phyloP scores from a whole-genome alignment of 371 early-diverging fungal genomes.

The Haplosporangium sp. region DNA sequence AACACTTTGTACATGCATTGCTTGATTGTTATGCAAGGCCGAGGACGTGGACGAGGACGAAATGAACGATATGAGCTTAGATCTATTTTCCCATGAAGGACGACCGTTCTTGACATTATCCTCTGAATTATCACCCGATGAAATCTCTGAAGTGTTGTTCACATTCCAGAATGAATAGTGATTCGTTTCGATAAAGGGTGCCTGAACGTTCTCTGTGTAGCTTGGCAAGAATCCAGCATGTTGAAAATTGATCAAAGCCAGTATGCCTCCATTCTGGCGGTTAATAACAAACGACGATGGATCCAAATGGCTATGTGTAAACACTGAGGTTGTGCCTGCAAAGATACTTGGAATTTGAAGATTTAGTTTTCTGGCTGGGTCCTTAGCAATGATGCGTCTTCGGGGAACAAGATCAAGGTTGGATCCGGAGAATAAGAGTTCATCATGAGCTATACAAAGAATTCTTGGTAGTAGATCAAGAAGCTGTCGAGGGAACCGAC shows the following conservation, averaged over 20 bases:
- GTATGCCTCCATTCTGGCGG: slow-evolving; percentile 1
- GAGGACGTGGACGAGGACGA: neutral
- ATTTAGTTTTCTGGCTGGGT: neutral
- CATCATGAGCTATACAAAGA: slow-evolving; percentile 14
- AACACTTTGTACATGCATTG: neutral
- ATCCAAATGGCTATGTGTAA: slow-evolving; percentile 25
- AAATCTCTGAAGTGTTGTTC: neutral
- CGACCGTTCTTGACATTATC: neutral
- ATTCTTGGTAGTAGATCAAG: slow-evolving; percentile 16
- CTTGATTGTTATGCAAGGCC: neutral
- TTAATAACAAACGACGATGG: slow-evolving; percentile 17
- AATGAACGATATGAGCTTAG: neutral
- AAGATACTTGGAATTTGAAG: slow-evolving; percentile 5
- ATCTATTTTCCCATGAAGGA: neutral
- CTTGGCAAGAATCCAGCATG: slow-evolving; percentile 40
- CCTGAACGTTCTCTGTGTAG: slow-evolving; percentile 18
- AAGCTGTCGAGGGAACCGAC: slow-evolving; percentile 21
- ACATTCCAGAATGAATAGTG: slow-evolving; percentile 21
- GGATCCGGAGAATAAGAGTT: slow-evolving; percentile 13
- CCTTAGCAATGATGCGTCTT: neutral
- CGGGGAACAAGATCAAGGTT: neutral
- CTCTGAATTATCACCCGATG: neutral
- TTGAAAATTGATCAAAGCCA: slow-evolving; percentile 21
- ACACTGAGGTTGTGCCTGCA: slow-evolving; percentile 8
- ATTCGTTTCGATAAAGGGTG: slow-evolving; percentile 11